These are phyloP conservation scores for Stachybotrys echinatus DNA, from an alignment of 2,329 filamentous ascomycete genomes.

Conservation along the genomic window DNA sequence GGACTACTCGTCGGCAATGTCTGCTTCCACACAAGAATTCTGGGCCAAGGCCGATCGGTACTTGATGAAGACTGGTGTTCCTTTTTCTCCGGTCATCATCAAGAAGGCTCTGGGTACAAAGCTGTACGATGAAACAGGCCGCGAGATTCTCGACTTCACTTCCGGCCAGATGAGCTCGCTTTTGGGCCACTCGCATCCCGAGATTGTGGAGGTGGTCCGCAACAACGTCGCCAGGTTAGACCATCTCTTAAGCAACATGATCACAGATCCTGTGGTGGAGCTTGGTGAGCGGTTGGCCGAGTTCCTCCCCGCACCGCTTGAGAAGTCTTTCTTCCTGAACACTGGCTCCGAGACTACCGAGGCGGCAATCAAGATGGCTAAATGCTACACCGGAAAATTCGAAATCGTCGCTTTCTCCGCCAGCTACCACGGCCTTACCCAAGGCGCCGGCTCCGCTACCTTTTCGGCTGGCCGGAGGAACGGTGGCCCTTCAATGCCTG, in stretches of 20 bases:
- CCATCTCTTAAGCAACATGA: conserved; percentile 53
- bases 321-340: conserved; percentile 52
- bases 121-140: conserved; percentile 36
- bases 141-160: conserved; percentile 50
- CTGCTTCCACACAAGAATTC: conserved; percentile 11
- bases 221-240: conserved; percentile 44
- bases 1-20: no score
- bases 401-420: conserved; percentile 56
- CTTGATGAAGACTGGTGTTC: conserved; percentile 35
- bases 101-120: conserved; percentile 36
- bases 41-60: conserved; percentile 31
- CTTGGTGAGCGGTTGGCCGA: conserved; percentile 43
- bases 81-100: conserved; percentile 33
- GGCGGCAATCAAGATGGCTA: conserved; percentile 59
- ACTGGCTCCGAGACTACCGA: conserved; percentile 53
- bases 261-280: conserved; percentile 47
- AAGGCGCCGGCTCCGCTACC: conserved; percentile 43
- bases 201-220: conserved; percentile 47
- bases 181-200: conserved; percentile 51
- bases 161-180: conserved; percentile 56
- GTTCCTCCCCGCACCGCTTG: conserved; percentile 38
- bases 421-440: conserved; percentile 58
- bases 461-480: conserved; percentile 48
- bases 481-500: conserved; percentile 42
- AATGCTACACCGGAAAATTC: conserved; percentile 56